Evolutionary conservation across 2,329 filamentous ascomycete species (phyloP), one percentile per base, ranked within the genome.

Genomic region (Aspergillus fijiensis): DNA sequence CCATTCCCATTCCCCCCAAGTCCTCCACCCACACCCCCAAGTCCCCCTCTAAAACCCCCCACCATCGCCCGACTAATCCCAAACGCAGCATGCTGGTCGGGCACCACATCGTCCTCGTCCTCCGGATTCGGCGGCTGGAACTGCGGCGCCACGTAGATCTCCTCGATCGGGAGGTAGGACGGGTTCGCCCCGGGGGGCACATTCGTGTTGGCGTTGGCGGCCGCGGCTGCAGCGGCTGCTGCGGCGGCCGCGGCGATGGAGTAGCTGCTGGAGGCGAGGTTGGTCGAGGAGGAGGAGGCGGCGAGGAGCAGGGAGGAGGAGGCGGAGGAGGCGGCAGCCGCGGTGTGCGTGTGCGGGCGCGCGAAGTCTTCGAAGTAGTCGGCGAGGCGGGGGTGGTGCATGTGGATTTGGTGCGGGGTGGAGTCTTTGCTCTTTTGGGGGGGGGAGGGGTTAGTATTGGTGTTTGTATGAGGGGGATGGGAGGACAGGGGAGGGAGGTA

Each of bases 71-170:
- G 77, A 70, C 84, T 81, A 60, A 89, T 89, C 1, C 86, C 86
- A 74, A 88, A 89, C 2, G 85, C 86, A 0, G 86, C 86, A 72
- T 88, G 86, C 72, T 88, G 85, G 65, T 88, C 85, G 0, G 86
- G 86, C 14, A 88, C 85, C 2, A 88, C 84, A 65, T 88, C 86
- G 62, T 88, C 86, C 70, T 89, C 85, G 63, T 88, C 86, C 69
- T 88, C 86, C 0, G 86, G 86, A 63, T 88, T 88, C 14, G 85
- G 73, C 0, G 86, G 86, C 68, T 87, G 84, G 59, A 86, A 82
- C 60, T 87, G 82, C 16, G 83, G 81, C 6, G 82, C 77, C 2
- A 89, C 81, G 66, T 84, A 82, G 69, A 89, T 87, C 51, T 86
- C 83, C 70, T 89, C 86, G 57, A 81, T 75, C n/a, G 81, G 80